Evolutionary conservation across 208 protist species (phyloP), one percentile per base, ranked within the genome.

Genomic region (Acanthamoeba triangularis): DNA sequence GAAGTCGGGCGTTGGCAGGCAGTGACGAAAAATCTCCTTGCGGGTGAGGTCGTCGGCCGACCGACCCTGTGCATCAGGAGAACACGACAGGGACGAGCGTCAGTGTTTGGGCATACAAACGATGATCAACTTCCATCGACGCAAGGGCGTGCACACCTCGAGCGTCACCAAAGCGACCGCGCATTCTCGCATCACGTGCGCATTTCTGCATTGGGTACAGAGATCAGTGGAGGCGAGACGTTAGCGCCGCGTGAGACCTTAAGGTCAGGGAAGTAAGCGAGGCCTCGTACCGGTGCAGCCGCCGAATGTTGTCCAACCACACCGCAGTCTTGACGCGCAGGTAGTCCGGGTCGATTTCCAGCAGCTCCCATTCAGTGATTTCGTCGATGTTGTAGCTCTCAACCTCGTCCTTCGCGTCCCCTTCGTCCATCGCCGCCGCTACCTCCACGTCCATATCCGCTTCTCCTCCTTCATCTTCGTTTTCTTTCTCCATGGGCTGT

Each of bases 321-420:
- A 65, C 25, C 30, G 49, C 44, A 28, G 30, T n/a, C 44, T 41
- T 35, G 5, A 30, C 28, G 8, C 80, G 80, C 23, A 88, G 20
- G 52, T 88, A 88, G 52, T 88, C 80, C 28, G 14, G 33, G 14
- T 88, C 80, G 11, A n/a, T 6, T 14, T 54, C 49, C 13, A 88
- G 80, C 52, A 88, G 35, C 23, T 88, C 80, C 80, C 49, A 72
- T 47, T 93, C 87, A 3, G 82, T 65, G 28, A n/a, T 20, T 1
- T 41, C 13, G 16, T 90, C 49, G 18, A 44, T 10, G 6, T 47
- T 41, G 25, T 56, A 30, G 18, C 14, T 25, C 23, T 49, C 41
- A 1, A 20, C n/a, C 28, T 49, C 80, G 11, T 88, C 49, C 7
- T 65, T 65, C 25, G 59, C 59, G 6, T 65, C 59, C 59, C 6